Evolutionary conservation across 2,329 filamentous ascomycete genomes (phyloP).

Genomic region (Macrophomina tecta): DNA sequence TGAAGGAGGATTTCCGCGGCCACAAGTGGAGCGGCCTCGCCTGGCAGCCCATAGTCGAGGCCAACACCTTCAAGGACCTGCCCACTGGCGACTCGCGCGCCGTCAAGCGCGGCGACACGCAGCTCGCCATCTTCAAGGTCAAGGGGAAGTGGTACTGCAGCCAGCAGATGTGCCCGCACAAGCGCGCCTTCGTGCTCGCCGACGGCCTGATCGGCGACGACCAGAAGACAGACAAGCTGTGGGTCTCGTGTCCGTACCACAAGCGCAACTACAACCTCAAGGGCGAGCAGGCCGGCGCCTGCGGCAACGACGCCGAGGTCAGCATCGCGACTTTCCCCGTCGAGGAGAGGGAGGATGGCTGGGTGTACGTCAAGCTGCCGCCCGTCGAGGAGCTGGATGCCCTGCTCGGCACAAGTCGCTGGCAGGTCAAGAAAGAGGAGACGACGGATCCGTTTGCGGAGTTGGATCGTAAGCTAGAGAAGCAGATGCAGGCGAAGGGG

Average conservation of each 20-base stretch:
- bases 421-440: conserved; percentile 78
- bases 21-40: conserved; percentile 68
- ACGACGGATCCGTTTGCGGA: conserved; percentile 60
- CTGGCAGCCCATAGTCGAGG: conserved; percentile 82
- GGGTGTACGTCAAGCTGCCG: conserved; percentile 81
- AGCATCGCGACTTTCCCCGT: conserved; percentile 83
- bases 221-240: conserved; percentile 66
- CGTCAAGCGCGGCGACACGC: conserved; percentile 86
- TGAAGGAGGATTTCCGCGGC: conserved; percentile 74
- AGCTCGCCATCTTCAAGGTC: conserved; percentile 85
- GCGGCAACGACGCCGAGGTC: conserved; percentile 74
- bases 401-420: conserved; percentile 77
- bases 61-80: conserved; percentile 70
- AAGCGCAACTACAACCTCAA: conserved; percentile 86
- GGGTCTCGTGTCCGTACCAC: conserved; percentile 86
- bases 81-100: conserved; percentile 77
- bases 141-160: conserved; percentile 81
- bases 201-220: conserved; percentile 83
- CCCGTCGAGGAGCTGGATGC: conserved; percentile 80
- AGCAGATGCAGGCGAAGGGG: conserved; percentile 55
- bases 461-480: conserved; percentile 61
- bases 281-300: conserved; percentile 69
- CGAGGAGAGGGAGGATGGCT: conserved; percentile 76
- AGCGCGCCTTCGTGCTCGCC: conserved; percentile 85
- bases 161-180: conserved; percentile 95